phyloP scores from a whole-genome alignment of 768 basidiomycete species.

The Russula vinacea region DNA sequence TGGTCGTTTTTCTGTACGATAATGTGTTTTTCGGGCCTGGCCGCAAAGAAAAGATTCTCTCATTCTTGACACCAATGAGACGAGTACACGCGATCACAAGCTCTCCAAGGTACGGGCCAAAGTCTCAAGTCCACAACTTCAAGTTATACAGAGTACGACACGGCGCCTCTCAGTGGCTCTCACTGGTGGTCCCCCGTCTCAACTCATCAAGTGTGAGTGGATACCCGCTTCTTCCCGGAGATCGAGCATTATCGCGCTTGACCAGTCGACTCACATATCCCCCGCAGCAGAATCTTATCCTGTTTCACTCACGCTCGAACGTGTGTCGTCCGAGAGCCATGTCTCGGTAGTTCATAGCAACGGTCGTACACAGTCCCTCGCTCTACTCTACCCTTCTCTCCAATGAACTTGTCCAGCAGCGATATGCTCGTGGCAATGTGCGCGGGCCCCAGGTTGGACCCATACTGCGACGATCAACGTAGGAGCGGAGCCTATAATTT shows the following conservation, averaged over 20 bases:
- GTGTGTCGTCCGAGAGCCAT: not conserved
- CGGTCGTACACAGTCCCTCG: constrained; percentile 25
- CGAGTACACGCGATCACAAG: too few species aligned
- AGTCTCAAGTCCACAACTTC: constrained; percentile 24
- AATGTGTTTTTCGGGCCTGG: constrained; percentile 18
- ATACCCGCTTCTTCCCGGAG: not conserved
- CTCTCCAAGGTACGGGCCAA: too few species aligned
- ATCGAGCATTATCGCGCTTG: not conserved
- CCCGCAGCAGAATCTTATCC: not conserved
- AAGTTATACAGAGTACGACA: constrained; percentile 15
- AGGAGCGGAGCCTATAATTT: not conserved
- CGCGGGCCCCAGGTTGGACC: not conserved
- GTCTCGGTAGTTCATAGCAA: constrained; percentile 13
- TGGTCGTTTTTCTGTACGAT: not conserved
- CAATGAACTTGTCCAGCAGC: constrained; percentile 4
- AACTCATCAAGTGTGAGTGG: not conserved
- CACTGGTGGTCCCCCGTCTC: not conserved
- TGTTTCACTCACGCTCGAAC: not conserved
- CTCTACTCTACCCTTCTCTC: constrained; percentile 21
- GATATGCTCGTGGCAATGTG: constrained; percentile 11
- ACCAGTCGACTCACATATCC: not conserved
- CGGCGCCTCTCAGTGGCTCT: constrained; percentile 20
- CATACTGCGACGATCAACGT: not conserved
- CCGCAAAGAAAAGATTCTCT: too few species aligned
- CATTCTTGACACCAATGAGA: too few species aligned